Conservation (phyloP, 179 eudicot genomes). For the Beta corolliflora region DNA sequence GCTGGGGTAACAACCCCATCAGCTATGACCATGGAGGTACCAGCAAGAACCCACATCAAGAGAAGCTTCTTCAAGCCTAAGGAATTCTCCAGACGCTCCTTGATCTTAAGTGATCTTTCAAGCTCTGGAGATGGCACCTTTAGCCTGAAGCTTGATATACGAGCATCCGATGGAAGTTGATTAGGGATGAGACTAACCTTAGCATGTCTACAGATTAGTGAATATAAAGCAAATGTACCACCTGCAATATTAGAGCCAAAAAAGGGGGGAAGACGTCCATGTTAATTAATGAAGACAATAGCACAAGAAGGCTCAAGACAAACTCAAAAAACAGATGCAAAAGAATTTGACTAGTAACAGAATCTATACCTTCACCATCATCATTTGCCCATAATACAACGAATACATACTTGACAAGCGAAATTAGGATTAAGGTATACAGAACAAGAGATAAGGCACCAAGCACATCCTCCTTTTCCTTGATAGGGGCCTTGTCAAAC, state of each 20-base stretch:
- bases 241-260: conserved; percentile 54
- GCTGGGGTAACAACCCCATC: conserved; percentile 98
- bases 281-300: conserved; percentile 1
- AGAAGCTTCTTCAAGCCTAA: conserved; percentile 77
- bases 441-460: conserved; percentile 93
- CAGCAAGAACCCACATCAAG: conserved; percentile 84
- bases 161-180: conserved; percentile 94
- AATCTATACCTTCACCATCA: conserved; percentile 88
- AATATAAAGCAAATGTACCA: conserved; percentile 97
- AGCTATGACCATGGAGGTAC: conserved; percentile 98
- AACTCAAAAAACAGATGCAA: conserved; percentile 12
- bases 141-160: conserved; percentile 93
- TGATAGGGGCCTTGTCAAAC: conserved; percentile 90
- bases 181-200: conserved; percentile 95
- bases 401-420: conserved; percentile 79
- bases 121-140: conserved; percentile 97
- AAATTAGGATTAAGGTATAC: conserved; percentile 79
- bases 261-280: neutral
- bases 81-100: conserved; percentile 84
- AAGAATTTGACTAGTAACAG: conserved; percentile 15
- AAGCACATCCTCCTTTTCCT: conserved; percentile 78
- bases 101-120: conserved; percentile 92
- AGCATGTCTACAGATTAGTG: conserved; percentile 94
- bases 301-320: conserved; percentile 14
- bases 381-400: conserved; percentile 96